These are phyloP conservation scores for Apocynum venetum DNA, from an alignment of 257 asterid genomes.

Conservation along the genomic window DNA sequence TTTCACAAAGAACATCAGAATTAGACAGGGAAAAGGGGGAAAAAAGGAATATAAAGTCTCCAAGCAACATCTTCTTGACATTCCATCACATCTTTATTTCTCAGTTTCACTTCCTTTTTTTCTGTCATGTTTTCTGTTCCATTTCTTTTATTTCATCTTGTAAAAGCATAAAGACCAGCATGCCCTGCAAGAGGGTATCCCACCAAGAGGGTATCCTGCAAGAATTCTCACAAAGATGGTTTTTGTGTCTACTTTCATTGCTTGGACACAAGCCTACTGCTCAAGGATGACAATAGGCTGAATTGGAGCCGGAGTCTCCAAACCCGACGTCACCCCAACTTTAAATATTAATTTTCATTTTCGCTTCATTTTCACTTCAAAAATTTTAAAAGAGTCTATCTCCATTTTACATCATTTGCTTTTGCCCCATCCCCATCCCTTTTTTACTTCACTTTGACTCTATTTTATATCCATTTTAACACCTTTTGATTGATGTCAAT, in stretches of 20 bases:
- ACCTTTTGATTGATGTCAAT: too few species aligned
- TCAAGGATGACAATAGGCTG: too few species aligned
- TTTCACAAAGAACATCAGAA: not conserved
- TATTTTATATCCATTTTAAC: too few species aligned
- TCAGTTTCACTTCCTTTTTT: not conserved
- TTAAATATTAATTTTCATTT: too few species aligned
- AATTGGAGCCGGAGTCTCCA: too few species aligned
- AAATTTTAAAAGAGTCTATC: too few species aligned
- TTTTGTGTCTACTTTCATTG: not conserved
- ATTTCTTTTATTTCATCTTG: not conserved
- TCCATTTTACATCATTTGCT: too few species aligned
- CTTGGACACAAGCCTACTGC: too few species aligned
- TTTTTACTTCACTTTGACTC: too few species aligned
- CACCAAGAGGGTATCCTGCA: conserved; percentile 24
- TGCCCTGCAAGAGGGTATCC: conserved; percentile 34
- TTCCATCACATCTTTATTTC: not conserved
- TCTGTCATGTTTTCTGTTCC: not conserved
- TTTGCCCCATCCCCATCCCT: too few species aligned
- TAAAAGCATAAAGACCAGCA: conserved; percentile 5
- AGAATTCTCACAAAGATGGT: conserved; percentile 22
- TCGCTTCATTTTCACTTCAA: too few species aligned
- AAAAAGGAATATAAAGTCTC: not conserved
- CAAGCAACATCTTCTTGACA: not conserved
- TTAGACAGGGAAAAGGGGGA: not conserved
- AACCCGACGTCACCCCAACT: too few species aligned